Base-by-base conservation (phyloP, 768 basidiomycete species). In the Dentipellis sp. region DNA sequence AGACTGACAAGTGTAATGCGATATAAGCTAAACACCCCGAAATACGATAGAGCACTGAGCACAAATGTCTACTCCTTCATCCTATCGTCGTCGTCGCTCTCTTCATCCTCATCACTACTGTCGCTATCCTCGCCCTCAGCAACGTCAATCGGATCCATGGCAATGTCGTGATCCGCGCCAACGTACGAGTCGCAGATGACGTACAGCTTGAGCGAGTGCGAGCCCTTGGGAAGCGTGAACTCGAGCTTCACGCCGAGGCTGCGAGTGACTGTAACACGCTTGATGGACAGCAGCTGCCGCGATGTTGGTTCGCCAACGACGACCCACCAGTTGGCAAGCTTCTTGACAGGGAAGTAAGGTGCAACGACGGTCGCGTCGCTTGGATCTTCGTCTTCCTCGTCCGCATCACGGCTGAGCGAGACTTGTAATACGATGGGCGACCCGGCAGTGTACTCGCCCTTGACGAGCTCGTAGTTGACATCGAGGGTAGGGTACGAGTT, bases 401-500 rank as follows among this genome's bases (percentile, higher is more conserved):
- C 48, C 9, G 78, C 82, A 54, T 98, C 95, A 17, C 87, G 81
- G 34, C 87, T 79, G 11, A 98, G 82, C 0, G 78, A 71, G 42
- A 97, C 88, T 62, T 87, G 82, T 54, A 98, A 74, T 9, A 78
- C 72, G 70, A 99, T 90, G 0, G 97, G 90, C 10, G 86, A 75
- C 11, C 88, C 86, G 0, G 97, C 90, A 0, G 86, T 88, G 67
- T 94, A 88, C 10, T 91, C 87, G 54, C 86, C 90, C 67, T 89
- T 84, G 59, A 82, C 86, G n/a, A 99, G 78, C 57, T 93, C 84
- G 63, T 88, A 84, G 11, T 80, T 75, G 45, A 98, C 91, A 58
- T 99, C 97, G 39, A 98, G 77, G n/a, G 91, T 94, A 0, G 95
- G 95, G 66, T 97, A 98, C 1, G 93, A 88, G 71, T 99, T 98